Percentiles rank a stretch among this genome's conserved stretches.
Evolutionary conservation across 129 eudicot species (phyloP).

Genomic region (Tagetes erecta): DNA sequence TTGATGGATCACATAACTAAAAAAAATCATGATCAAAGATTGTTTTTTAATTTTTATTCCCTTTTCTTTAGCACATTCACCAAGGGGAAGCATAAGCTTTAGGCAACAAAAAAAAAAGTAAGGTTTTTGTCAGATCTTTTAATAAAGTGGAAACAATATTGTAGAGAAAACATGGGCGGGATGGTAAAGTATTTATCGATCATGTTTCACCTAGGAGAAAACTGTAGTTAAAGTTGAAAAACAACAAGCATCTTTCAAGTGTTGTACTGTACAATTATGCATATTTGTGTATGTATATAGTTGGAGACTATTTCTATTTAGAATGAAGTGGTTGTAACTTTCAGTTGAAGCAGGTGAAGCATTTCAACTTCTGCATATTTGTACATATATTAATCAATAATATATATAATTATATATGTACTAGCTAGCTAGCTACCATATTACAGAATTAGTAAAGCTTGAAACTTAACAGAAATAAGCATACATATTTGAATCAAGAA

Average conservation of each 20-base stretch:
- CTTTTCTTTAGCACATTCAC: slow-evolving; percentile 46
- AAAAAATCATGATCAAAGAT: no score
- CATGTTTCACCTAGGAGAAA: slow-evolving; percentile 38
- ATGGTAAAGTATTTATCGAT: slow-evolving; percentile 56
- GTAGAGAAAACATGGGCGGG: slow-evolving; percentile 54
- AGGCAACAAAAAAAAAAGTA: slow-evolving; percentile 20
- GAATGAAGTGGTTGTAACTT: slow-evolving; percentile 35
- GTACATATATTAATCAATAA: no score
- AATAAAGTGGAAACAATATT: slow-evolving; percentile 27
- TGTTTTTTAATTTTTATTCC: no score
- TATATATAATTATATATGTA: no score
- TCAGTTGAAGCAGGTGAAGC: slow-evolving; percentile 47
- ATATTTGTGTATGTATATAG: slow-evolving; percentile 16
- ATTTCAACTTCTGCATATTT: slow-evolving; percentile 26
- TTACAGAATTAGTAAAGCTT: slow-evolving; percentile 16
- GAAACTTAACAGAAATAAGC: slow-evolving; percentile 25
- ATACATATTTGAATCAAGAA: slow-evolving; percentile 29
- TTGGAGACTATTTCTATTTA: slow-evolving; percentile 24
- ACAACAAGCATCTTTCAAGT: slow-evolving; percentile 24
- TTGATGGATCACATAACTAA: no score
- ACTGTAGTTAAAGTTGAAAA: slow-evolving; percentile 23
- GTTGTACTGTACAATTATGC: slow-evolving; percentile 24
- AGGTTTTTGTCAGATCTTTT: slow-evolving; percentile 68
- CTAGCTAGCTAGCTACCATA: no score
- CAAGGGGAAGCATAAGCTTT: slow-evolving; percentile 48